Percentiles rank a stretch among this genome's conserved stretches.
These are phyloP conservation scores for Coemansia javaensis DNA, from an alignment of 192 early-diverging fungal species.

Conservation along the genomic window DNA sequence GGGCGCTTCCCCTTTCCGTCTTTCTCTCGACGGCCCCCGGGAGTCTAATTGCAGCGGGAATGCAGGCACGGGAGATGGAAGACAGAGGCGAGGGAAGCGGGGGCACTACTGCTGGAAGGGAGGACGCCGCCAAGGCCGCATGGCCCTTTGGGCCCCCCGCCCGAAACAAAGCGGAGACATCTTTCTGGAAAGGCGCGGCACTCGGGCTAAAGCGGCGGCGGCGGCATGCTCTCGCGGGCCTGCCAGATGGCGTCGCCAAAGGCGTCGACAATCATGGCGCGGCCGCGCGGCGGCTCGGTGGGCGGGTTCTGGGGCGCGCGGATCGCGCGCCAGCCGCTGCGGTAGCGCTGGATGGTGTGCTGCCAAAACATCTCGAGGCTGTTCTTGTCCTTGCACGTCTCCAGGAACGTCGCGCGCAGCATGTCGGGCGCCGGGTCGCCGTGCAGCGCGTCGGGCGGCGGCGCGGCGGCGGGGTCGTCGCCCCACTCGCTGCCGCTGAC, in stretches of 20 bases:
- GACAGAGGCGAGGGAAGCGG: no score
- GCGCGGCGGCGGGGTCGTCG: no score
- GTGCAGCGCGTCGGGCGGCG: no score
- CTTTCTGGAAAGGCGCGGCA: not conserved
- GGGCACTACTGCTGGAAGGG: no score
- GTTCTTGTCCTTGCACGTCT: conserved; percentile 56
- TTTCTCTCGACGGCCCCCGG: no score
- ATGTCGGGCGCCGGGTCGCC: conserved; percentile 54
- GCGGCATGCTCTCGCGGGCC: not conserved
- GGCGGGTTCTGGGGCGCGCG: not conserved
- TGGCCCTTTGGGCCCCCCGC: no score
- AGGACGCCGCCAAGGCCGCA: no score
- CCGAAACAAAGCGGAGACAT: not conserved
- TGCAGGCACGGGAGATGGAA: no score
- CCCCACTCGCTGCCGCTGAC: not conserved
- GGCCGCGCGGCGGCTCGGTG: conserved; percentile 16
- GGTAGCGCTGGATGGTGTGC: conserved; percentile 35
- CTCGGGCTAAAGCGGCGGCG: not conserved
- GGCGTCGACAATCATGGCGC: conserved; percentile 36
- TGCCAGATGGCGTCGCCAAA: conserved; percentile 43
- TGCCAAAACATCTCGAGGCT: conserved; percentile 66
- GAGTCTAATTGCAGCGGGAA: no score
- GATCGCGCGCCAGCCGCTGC: conserved; percentile 22
- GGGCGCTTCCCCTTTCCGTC: no score
- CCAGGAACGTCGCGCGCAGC: conserved; percentile 56